Base-by-base conservation (phyloP, 2,329 filamentous ascomycete genomes). In the Botryotinia convoluta region DNA sequence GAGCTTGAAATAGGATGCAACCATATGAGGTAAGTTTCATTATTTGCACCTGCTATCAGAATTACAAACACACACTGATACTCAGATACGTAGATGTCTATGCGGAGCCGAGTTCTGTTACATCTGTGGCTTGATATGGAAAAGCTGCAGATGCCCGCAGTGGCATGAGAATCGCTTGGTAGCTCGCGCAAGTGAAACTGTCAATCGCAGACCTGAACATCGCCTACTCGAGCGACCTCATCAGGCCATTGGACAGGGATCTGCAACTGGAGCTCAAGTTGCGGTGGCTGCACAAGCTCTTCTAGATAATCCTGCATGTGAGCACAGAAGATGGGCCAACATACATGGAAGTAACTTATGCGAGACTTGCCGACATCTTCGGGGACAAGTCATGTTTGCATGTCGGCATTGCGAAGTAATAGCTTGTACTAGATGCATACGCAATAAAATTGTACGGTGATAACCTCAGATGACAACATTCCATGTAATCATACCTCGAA, bases 1-100 rank as follows among this genome's bases (percentile, higher is more conserved):
- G 87, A 89, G 79, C 79, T 88, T 0, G 44, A 77, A 0, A n/a
- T 51, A 0, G 88, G 88, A 1, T 90, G 88, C 74, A 82, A 86
- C 69, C 88, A 90, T 69, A 90, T 90, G 5, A 87, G 74, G 88
- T 90, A 76, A 78, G 86, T n/a, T n/a, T n/a, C n/a, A n/a, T n/a
- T n/a, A n/a, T n/a, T n/a, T n/a, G n/a, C n/a, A n/a, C n/a, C n/a
- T n/a, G n/a, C n/a, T n/a, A n/a, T n/a, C n/a, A n/a, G n/a, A n/a
- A n/a, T n/a, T n/a, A n/a, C n/a, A n/a, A n/a, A 26, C 42, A 48
- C 64, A 71, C 65, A 9, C 69, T 76, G 32, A 75, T 60, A 57
- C 16, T 18, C 4, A 29, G 20, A 71, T 37, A n/a, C 7, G 12
- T 60, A 87, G 83, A 0, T 89, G 86, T 68, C 79, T 69, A 1